Conservation (phyloP, 1,139 yeast species). For the Blastobotrys raffinosifermentans region DNA sequence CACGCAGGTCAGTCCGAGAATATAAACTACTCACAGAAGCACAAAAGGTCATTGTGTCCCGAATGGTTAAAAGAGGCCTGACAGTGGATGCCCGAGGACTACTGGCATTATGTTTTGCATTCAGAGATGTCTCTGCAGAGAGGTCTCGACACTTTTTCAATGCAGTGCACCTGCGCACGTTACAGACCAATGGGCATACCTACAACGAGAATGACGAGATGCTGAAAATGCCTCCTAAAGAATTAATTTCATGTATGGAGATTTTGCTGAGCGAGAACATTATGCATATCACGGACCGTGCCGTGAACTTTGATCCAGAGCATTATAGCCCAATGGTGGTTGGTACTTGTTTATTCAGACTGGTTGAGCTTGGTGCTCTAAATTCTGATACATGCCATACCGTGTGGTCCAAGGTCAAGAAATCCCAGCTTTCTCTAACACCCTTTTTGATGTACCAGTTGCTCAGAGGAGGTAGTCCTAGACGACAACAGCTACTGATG, state of each 20-base stretch:
- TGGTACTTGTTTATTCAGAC: conserved; percentile 20
- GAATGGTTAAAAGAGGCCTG: conserved; percentile 16
- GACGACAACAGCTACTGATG: conserved; percentile 1
- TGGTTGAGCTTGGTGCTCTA: conserved; percentile 19
- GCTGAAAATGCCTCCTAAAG: conserved; percentile 22
- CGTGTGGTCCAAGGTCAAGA: conserved; percentile 21
- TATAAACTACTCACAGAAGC: conserved; percentile 23
- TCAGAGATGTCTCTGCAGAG: conserved; percentile 18
- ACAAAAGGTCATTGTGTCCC: conserved; percentile 22
- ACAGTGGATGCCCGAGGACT: conserved; percentile 31
- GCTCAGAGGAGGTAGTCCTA: conserved; percentile 13
- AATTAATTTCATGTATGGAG: conserved; percentile 19
- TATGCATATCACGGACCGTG: conserved; percentile 12
- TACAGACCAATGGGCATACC: conserved; percentile 4
- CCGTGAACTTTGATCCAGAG: conserved; percentile 10
- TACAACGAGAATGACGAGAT: conserved; percentile 7
- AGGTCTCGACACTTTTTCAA: conserved; percentile 17
- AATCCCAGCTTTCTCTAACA: conserved; percentile 13
- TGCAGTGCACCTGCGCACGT: too few species aligned
- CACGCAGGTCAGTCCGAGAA: conserved; percentile 20
- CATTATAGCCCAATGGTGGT: conserved; percentile 22
- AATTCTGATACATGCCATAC: conserved; percentile 17
- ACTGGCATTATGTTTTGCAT: conserved; percentile 25
- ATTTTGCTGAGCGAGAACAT: conserved; percentile 15
- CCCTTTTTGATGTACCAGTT: conserved; percentile 20